Evolutionary conservation across 2,329 filamentous ascomycete genomes (phyloP).

Genomic region (Bipolaris oryzae): DNA sequence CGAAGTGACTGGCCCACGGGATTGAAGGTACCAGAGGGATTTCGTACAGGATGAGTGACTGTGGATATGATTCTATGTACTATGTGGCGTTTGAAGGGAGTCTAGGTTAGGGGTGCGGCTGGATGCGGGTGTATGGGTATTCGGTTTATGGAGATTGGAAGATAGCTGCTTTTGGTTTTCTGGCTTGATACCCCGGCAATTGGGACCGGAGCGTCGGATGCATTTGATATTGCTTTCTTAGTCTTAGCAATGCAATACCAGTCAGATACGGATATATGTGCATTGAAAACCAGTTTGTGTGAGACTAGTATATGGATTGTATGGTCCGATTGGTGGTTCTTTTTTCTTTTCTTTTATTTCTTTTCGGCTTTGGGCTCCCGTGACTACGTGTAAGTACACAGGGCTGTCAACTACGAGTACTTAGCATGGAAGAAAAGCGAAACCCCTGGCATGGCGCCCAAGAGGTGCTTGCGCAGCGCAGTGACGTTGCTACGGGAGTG

Average conservation of each 20-base stretch:
- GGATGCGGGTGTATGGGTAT: neutral
- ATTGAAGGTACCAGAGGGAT: slow-evolving; percentile 13
- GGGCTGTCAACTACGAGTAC: neutral
- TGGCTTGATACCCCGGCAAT: slow-evolving; percentile 1
- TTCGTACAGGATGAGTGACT: neutral
- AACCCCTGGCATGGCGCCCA: neutral
- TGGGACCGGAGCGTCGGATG: slow-evolving; percentile 2
- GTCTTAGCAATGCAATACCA: neutral
- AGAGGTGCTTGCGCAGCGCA: neutral
- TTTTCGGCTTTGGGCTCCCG: slow-evolving; percentile 1
- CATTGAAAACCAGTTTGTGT: neutral
- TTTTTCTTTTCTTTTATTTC: neutral
- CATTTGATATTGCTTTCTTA: slow-evolving; percentile 9
- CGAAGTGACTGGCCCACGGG: slow-evolving; percentile 36
- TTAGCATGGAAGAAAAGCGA: neutral
- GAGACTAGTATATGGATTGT: neutral
- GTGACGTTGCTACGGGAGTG: slow-evolving; percentile 10
- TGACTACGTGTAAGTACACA: neutral
- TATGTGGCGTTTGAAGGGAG: slow-evolving; percentile 3
- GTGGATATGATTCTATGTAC: neutral
- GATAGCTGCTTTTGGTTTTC: neutral
- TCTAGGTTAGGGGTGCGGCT: neutral
- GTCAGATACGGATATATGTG: neutral
- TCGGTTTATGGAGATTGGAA: slow-evolving; percentile 1
- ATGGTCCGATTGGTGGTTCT: neutral